Evolutionary conservation across 202 grass and related monocot species (phyloP).

Genomic region (Bolboschoenoplectus hybrid): DNA sequence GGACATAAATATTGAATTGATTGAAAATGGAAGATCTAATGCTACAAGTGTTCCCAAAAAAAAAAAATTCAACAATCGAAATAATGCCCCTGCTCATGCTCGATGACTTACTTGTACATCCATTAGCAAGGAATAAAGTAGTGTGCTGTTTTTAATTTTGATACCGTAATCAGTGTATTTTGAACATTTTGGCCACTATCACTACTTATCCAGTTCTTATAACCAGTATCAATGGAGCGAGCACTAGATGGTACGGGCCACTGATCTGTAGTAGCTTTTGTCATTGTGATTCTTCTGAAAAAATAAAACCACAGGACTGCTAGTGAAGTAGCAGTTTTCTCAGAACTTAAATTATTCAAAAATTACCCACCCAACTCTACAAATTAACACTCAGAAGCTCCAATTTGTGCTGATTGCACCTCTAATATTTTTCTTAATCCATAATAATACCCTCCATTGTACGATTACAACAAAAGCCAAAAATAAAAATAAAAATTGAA

Average conservation of each 20-base stretch:
- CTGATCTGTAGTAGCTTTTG: background rate
- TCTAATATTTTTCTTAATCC: background rate
- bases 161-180: background rate
- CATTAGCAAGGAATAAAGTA: background rate
- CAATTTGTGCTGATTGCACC: background rate
- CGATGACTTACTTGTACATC: background rate
- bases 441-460: no score
- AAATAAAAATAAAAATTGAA: background rate
- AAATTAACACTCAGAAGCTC: background rate
- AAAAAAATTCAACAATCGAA: conserved; percentile 19
- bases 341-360: background rate
- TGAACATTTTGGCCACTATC: background rate
- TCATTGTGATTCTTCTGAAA: conserved; percentile 15
- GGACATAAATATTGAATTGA: background rate
- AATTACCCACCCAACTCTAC: background rate
- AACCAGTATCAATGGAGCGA: background rate
- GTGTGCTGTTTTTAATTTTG: background rate
- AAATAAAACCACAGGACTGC: background rate
- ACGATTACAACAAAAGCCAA: background rate
- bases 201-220: background rate
- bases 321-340: background rate
- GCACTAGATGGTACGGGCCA: background rate
- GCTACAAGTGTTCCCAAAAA: background rate
- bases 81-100: background rate
- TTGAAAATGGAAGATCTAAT: conserved; percentile 10